Percentiles rank a stretch among this genome's conserved stretches.
Conservation (phyloP, 2,329 filamentous ascomycete genomes). For the Domatiomyces globalis region DNA sequence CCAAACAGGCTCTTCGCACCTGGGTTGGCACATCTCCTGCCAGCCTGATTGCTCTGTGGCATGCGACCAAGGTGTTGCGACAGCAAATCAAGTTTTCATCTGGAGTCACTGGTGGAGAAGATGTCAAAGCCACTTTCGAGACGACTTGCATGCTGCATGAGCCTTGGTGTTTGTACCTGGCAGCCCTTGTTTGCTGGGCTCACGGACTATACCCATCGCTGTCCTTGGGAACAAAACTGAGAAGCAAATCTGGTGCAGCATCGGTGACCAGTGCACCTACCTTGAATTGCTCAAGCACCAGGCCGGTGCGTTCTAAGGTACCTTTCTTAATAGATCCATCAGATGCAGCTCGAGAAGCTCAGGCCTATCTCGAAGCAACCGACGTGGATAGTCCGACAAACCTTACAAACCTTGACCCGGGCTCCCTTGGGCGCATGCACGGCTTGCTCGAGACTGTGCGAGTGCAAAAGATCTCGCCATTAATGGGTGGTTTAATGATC, state of each 20-base stretch:
- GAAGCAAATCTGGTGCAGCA: conserved; percentile 3
- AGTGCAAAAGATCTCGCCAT: conserved; percentile 16
- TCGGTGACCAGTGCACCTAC: conserved; percentile 8
- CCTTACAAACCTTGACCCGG: conserved; percentile 9
- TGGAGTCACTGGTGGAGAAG: conserved; percentile 5
- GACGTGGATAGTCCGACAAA: conserved; percentile 9
- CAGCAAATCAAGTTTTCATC: conserved; percentile 7
- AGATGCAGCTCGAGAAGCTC: conserved; percentile 10
- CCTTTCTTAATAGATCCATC: conserved; percentile 10
- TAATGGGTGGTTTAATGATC: conserved; percentile 24
- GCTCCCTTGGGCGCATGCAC: conserved; percentile 17
- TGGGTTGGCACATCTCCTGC: conserved; percentile 21
- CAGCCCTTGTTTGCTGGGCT: conserved; percentile 24
- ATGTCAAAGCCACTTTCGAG: conserved; percentile 7
- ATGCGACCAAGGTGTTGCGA: conserved; percentile 19
- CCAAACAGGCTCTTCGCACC: conserved; percentile 20
- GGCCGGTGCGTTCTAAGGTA: conserved; percentile 7
- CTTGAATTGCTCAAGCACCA: conserved; percentile 9
- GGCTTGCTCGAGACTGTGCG: conserved; percentile 22
- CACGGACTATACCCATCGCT: conserved; percentile 17
- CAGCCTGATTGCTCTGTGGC: conserved; percentile 22
- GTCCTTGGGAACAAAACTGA: conserved; percentile 9
- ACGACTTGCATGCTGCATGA: conserved; percentile 21
- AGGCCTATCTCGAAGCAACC: conserved; percentile 10
- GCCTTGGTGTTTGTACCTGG: conserved; percentile 24